Evolutionary conservation across 139 green algal genomes (phyloP).

Genomic region (Asterochloris erici): DNA sequence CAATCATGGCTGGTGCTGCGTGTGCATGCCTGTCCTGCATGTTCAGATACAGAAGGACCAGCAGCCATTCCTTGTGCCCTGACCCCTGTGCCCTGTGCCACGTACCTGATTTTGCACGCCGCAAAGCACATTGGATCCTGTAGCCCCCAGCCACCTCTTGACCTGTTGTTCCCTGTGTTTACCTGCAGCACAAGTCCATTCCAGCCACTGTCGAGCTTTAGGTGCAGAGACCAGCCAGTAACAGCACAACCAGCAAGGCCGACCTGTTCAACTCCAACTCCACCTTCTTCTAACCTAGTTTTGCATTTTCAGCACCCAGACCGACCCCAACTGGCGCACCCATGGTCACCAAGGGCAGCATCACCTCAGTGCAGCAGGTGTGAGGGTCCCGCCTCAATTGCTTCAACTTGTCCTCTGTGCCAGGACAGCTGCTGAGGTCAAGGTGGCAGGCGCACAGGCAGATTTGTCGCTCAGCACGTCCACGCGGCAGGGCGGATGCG

Average conservation of each 20-base stretch:
- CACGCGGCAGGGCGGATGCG: no score
- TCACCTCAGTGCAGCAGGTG: constrained; percentile 7
- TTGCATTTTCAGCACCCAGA: constrained; percentile 10
- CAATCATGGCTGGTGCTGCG: no score
- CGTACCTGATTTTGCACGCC: no score
- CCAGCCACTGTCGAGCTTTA: constrained; percentile 10
- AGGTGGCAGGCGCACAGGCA: no score
- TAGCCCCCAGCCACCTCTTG: no score
- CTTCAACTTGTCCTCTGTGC: neutral
- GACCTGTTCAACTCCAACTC: constrained; percentile 13
- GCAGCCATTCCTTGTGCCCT: no score
- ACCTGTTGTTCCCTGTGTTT: neutral
- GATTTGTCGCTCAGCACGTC: no score
- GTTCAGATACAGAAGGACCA: no score
- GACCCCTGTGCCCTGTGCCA: no score
- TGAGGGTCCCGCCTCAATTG: no score
- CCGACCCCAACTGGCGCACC: neutral
- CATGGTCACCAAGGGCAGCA: neutral
- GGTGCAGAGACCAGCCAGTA: constrained; percentile 2
- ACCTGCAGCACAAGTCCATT: neutral
- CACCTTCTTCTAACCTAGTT: constrained; percentile 8
- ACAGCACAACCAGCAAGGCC: constrained; percentile 3
- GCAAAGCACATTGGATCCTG: no score
- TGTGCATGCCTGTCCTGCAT: no score
- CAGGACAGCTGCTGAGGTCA: neutral